Percentiles rank a stretch among this genome's conserved stretches.
These are phyloP conservation scores for Triangularia verruculosa DNA, from an alignment of 2,329 filamentous ascomycete species.

Conservation along the genomic window DNA sequence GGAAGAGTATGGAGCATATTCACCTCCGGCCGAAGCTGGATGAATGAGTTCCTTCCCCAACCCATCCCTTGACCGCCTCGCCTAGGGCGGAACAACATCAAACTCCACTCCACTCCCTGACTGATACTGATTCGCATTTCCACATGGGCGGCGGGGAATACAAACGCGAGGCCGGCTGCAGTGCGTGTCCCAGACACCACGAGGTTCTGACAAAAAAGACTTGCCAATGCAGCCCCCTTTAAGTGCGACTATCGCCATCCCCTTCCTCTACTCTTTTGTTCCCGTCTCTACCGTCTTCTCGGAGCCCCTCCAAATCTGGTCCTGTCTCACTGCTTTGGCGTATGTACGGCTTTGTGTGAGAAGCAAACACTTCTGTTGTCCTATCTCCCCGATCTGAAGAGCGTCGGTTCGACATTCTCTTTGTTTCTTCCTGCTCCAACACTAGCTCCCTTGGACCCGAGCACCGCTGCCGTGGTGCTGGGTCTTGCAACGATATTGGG, in stretches of 20 bases:
- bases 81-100: neutral
- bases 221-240: slow-evolving; percentile 22
- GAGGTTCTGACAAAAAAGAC: slow-evolving; percentile 18
- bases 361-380: slow-evolving; percentile 23
- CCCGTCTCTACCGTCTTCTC: slow-evolving; percentile 4
- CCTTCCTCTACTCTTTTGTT: slow-evolving; percentile 6
- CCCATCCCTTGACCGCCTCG: neutral
- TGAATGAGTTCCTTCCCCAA: neutral
- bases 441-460: slow-evolving; percentile 9
- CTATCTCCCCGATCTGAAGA: neutral
- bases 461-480: slow-evolving; percentile 23
- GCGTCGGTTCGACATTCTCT: neutral
- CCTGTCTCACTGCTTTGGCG: slow-evolving; percentile 28
- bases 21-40: neutral
- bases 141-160: slow-evolving; percentile 24
- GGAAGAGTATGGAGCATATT: neutral
- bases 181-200: slow-evolving; percentile 27
- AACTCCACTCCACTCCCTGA: neutral
- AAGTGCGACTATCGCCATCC: slow-evolving; percentile 25
- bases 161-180: slow-evolving; percentile 27
- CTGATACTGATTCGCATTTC: slow-evolving; percentile 11
- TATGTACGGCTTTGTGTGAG: slow-evolving; percentile 19
- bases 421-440: neutral
- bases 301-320: neutral
- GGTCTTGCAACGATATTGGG: slow-evolving; percentile 10